phyloP scores from a whole-genome alignment of 106 monocot genomes.

The Ottelia alismoides region DNA sequence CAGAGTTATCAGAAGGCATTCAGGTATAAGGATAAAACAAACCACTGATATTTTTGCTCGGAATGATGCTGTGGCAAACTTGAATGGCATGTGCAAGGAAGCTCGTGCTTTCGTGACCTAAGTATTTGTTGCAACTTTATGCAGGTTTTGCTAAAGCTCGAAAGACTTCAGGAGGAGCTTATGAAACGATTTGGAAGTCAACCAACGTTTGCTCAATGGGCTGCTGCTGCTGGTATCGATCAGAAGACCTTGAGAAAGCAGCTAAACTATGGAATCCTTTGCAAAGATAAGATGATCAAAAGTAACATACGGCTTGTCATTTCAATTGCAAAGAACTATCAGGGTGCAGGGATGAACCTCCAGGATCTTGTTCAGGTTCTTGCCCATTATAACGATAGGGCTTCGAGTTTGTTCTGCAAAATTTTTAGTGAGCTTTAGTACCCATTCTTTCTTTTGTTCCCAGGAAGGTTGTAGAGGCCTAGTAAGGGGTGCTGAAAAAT shows the following conservation, averaged over 20 bases:
- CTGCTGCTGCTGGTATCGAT: slow-evolving; percentile 59
- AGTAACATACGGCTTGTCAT: slow-evolving; percentile 94
- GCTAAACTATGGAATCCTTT: slow-evolving; percentile 47
- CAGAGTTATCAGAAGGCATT: too few relatives aligned
- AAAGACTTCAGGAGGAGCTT: slow-evolving; percentile 62
- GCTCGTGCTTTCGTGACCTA: too few relatives aligned
- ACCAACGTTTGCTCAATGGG: slow-evolving; percentile 84
- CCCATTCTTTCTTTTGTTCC: too few relatives aligned
- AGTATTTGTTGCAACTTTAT: too few relatives aligned
- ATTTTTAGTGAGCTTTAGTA: too few relatives aligned
- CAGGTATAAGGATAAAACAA: too few relatives aligned
- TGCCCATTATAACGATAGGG: not conserved
- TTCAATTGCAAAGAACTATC: slow-evolving; percentile 91
- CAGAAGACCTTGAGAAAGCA: slow-evolving; percentile 50
- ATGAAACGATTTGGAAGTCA: slow-evolving; percentile 44
- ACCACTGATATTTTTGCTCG: too few relatives aligned
- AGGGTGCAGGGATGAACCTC: slow-evolving; percentile 69
- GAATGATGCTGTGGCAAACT: too few relatives aligned
- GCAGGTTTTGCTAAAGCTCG: too few relatives aligned
- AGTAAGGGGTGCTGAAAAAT: slow-evolving; percentile 84
- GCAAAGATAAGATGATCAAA: slow-evolving; percentile 94
- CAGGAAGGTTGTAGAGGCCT: slow-evolving; percentile 94
- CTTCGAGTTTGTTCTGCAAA: too few relatives aligned
- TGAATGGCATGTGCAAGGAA: too few relatives aligned
- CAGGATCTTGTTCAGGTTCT: slow-evolving; percentile 98